These are phyloP conservation scores for Tetrapisispora fleetii DNA, from an alignment of 805 yeast species.

Conservation along the genomic window DNA sequence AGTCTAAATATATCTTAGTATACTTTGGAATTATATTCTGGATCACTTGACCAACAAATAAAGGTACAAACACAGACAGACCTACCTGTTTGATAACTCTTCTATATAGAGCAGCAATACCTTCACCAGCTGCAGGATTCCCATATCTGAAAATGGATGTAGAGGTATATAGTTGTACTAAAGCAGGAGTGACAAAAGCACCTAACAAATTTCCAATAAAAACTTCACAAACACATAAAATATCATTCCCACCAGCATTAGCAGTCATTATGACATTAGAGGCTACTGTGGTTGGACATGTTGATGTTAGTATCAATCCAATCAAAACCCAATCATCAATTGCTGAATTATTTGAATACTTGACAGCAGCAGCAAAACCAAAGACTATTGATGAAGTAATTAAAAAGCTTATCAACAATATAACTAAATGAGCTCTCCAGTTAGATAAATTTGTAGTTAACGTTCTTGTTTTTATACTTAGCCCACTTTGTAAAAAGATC, in stretches of 20 bases:
- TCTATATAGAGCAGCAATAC: conserved; percentile 48
- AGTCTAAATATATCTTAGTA: conserved; percentile 13
- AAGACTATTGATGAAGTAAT: conserved; percentile 61
- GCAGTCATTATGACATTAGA: conserved; percentile 90
- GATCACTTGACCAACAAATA: conserved; percentile 78
- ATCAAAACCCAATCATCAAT: conserved; percentile 71
- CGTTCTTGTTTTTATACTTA: conserved; percentile 60
- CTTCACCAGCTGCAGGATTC: conserved; percentile 56
- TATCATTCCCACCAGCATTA: conserved; percentile 73
- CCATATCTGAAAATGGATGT: conserved; percentile 60
- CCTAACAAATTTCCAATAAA: conserved; percentile 78
- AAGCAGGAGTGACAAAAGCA: conserved; percentile 79
- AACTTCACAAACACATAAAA: conserved; percentile 73
- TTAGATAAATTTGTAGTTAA: conserved; percentile 53
- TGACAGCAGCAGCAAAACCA: conserved; percentile 63
- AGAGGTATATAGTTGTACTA: conserved; percentile 58
- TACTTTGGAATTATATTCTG: conserved; percentile 59
- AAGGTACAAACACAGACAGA: conserved; percentile 69
- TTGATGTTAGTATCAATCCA: conserved; percentile 72
- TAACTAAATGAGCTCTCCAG: conserved; percentile 77
- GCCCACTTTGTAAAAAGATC: conserved; percentile 73
- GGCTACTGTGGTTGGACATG: conserved; percentile 87
- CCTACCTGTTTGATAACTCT: conserved; percentile 86
- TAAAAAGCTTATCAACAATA: conserved; percentile 57
- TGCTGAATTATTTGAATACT: conserved; percentile 42